Conservation (phyloP, 148 eudicot species). For the Selenicereus undatus region DNA sequence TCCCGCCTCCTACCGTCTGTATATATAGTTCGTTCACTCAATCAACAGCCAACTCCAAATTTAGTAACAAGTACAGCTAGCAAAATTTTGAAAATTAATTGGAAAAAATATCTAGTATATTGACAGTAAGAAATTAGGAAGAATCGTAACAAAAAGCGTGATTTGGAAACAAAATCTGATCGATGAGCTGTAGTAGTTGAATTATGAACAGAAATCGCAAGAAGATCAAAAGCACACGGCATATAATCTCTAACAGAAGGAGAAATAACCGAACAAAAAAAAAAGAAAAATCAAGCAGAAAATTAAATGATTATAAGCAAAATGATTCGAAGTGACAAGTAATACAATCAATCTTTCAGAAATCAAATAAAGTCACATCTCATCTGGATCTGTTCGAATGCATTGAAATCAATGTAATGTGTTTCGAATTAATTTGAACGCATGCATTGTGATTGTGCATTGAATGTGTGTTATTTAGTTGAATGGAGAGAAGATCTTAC, state of each 20-base stretch:
- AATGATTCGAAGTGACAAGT: not conserved
- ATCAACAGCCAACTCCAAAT: not conserved
- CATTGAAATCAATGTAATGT: not conserved
- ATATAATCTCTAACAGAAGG: no score
- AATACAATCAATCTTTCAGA: not conserved
- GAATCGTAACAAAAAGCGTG: not conserved
- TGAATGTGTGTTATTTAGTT: not conserved
- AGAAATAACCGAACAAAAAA: not conserved
- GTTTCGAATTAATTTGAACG: not conserved
- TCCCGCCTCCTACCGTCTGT: no score
- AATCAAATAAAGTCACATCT: not conserved
- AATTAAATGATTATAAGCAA: not conserved
- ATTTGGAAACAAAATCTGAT: conserved; percentile 8
- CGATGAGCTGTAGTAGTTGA: not conserved
- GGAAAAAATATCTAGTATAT: not conserved
- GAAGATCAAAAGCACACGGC: not conserved
- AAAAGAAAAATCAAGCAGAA: not conserved
- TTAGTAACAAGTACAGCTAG: not conserved
- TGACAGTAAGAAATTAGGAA: not conserved
- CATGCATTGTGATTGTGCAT: not conserved
- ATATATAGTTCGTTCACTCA: no score
- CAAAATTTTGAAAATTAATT: not conserved
- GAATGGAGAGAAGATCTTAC: not conserved
- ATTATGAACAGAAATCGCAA: not conserved
- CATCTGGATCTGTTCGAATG: not conserved